These are phyloP conservation scores for Diaporthe humulicola DNA, from an alignment of 2,329 filamentous ascomycete species.

Conservation along the genomic window DNA sequence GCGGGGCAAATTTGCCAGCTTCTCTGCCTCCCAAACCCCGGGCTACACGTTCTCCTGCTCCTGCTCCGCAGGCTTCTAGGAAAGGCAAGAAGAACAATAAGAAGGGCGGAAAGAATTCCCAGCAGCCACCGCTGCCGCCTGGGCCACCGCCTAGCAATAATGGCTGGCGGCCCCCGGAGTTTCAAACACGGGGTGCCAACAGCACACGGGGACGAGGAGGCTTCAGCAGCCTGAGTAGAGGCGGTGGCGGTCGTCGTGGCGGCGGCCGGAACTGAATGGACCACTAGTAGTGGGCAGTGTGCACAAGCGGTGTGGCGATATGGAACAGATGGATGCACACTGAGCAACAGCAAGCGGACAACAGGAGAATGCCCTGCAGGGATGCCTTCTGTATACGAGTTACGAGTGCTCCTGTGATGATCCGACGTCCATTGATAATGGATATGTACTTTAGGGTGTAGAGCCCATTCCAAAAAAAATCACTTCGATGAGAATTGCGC, in stretches of 20 bases:
- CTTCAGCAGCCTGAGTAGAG: slow-evolving; percentile 36
- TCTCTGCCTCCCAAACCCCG: slow-evolving; percentile 35
- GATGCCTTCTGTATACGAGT: not conserved
- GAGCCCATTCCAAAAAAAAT: not conserved
- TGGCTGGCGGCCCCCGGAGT: slow-evolving; percentile 23
- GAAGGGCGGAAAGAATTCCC: slow-evolving; percentile 22
- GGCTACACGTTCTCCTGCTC: not conserved
- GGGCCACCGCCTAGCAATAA: not conserved
- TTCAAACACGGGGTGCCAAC: slow-evolving; percentile 19
- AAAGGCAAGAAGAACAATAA: slow-evolving; percentile 31
- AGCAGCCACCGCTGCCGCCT: slow-evolving; percentile 27
- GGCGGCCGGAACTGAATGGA: slow-evolving; percentile 14
- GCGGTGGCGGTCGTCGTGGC: slow-evolving; percentile 25
- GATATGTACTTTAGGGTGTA: no score
- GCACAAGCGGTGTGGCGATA: not conserved
- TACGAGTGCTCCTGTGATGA: not conserved
- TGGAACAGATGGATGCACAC: not conserved
- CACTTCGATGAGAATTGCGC: not conserved
- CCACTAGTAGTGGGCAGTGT: not conserved
- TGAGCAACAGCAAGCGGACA: not conserved
- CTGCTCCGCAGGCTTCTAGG: slow-evolving; percentile 24
- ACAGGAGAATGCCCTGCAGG: not conserved
- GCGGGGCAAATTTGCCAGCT: not conserved
- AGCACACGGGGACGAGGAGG: slow-evolving; percentile 34
- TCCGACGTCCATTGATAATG: not conserved